These are phyloP conservation scores for Breynia disticha DNA, from an alignment of 441 rosid genomes.

Conservation along the genomic window DNA sequence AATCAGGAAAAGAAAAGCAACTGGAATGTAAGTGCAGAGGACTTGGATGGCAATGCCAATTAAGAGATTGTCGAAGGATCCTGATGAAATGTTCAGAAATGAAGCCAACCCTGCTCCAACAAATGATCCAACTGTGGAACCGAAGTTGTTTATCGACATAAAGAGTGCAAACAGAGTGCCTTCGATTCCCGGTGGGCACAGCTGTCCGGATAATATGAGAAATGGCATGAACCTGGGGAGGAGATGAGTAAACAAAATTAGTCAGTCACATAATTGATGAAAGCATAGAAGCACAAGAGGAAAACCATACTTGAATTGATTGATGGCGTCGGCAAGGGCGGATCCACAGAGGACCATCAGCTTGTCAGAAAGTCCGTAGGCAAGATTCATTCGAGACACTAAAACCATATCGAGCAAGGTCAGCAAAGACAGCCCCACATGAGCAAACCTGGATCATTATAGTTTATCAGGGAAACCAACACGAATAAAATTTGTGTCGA, in stretches of 20 bases:
- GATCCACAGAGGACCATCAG: constrained; percentile 80
- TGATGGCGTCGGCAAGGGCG: constrained; percentile 78
- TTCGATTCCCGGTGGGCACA: constrained; percentile 92
- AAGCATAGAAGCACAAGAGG: neutral
- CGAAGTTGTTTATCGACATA: constrained; percentile 87
- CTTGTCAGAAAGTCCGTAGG: constrained; percentile 68
- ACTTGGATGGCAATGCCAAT: constrained; percentile 60
- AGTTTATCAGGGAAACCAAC: constrained; percentile 12
- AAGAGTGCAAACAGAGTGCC: constrained; percentile 93
- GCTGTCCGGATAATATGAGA: constrained; percentile 82
- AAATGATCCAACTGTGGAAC: constrained; percentile 75
- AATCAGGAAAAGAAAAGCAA: constrained; percentile 62
- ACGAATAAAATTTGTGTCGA: constrained; percentile 1
- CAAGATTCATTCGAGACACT: constrained; percentile 49
- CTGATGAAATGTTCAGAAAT: constrained; percentile 61
- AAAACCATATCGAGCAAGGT: constrained; percentile 61
- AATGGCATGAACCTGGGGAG: constrained; percentile 63
- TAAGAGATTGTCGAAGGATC: constrained; percentile 70
- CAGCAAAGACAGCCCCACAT: constrained; percentile 52
- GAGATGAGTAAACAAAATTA: neutral
- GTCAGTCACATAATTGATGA: neutral
- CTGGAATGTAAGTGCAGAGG: constrained; percentile 62
- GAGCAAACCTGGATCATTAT: constrained; percentile 62
- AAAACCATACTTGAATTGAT: constrained; percentile 68
- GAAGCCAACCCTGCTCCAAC: constrained; percentile 85